phyloP scores from a whole-genome alignment of 73 alveolate genomes.

The Uronychia binucleata region DNA sequence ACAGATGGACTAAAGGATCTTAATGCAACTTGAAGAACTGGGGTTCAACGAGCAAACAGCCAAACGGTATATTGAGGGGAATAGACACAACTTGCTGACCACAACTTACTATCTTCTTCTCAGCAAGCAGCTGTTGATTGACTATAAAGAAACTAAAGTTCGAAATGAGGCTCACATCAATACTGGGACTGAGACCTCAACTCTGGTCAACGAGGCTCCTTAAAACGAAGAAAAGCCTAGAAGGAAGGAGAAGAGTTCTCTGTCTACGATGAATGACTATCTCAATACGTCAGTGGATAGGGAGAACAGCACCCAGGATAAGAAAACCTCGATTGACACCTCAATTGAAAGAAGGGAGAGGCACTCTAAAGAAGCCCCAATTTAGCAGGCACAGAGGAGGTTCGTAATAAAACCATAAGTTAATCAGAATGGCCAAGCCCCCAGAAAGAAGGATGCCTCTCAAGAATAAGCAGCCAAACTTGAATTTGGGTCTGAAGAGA shows the following conservation, averaged over 20 bases:
- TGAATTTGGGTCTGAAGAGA: background rate
- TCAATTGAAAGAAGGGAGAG: background rate
- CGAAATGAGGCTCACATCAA: too few species aligned
- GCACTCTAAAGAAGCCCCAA: too few species aligned
- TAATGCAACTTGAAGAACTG: slow-evolving; percentile 57
- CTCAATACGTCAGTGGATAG: background rate
- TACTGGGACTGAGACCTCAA: too few species aligned
- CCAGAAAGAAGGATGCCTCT: too few species aligned
- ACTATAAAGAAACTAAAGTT: background rate
- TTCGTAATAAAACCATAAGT: background rate
- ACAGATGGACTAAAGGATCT: slow-evolving; percentile 49
- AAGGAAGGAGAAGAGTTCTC: background rate
- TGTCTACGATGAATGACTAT: background rate
- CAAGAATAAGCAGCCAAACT: background rate
- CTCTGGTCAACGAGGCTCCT: too few species aligned
- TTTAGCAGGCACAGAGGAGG: background rate
- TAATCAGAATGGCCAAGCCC: too few species aligned
- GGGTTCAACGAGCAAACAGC: slow-evolving; percentile 73
- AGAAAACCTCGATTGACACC: background rate
- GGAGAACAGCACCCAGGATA: background rate
- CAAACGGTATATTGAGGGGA: slow-evolving; percentile 65
- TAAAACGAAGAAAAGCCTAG: background rate
- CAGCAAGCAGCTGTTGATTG: slow-evolving; percentile 43
- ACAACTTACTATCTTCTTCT: slow-evolving; percentile 77
- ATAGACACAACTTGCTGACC: slow-evolving; percentile 82